A percentile compares a stretch with the other conserved stretches of the same genome.
Conservation (phyloP, 176 grass and related monocot genomes). For the Ensete ventricosum region DNA sequence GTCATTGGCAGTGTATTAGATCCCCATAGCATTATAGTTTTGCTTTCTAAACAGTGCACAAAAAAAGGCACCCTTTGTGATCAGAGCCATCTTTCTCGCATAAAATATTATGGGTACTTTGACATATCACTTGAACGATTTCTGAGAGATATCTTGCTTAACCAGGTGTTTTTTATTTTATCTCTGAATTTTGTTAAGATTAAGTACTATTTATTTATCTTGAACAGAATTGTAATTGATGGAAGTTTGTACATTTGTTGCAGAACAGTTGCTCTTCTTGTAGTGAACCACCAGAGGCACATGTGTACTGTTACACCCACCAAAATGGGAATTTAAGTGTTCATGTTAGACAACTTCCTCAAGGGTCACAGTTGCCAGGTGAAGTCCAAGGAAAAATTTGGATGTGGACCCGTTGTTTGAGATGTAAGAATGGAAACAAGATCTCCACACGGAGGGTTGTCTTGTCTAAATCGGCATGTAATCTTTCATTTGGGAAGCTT, state of each 20-base stretch:
- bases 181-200: not conserved
- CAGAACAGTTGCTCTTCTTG: slow-evolving; percentile 76
- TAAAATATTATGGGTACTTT: slow-evolving; percentile 82
- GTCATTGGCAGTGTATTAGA: slow-evolving; percentile 34
- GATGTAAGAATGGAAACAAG: slow-evolving; percentile 54
- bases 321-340: slow-evolving; percentile 68
- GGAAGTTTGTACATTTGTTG: slow-evolving; percentile 7
- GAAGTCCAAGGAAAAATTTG: slow-evolving; percentile 70
- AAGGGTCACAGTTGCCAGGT: slow-evolving; percentile 41
- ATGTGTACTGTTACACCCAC: slow-evolving; percentile 81
- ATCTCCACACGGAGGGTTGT: slow-evolving; percentile 47
- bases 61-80: slow-evolving; percentile 56
- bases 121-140: slow-evolving; percentile 68
- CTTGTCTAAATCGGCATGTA: slow-evolving; percentile 54
- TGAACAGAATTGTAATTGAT: not conserved
- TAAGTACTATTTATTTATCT: not conserved
- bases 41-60: slow-evolving; percentile 60
- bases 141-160: slow-evolving; percentile 59
- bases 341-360: slow-evolving; percentile 45
- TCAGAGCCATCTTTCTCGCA: slow-evolving; percentile 57
- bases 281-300: slow-evolving; percentile 67
- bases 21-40: slow-evolving; percentile 71
- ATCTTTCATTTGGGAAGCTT: slow-evolving; percentile 89
- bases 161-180: slow-evolving; percentile 35
- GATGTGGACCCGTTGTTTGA: slow-evolving; percentile 92